These are phyloP conservation scores for Kazachstania sp. DNA, from an alignment of 1,139 yeast genomes.

Conservation along the genomic window DNA sequence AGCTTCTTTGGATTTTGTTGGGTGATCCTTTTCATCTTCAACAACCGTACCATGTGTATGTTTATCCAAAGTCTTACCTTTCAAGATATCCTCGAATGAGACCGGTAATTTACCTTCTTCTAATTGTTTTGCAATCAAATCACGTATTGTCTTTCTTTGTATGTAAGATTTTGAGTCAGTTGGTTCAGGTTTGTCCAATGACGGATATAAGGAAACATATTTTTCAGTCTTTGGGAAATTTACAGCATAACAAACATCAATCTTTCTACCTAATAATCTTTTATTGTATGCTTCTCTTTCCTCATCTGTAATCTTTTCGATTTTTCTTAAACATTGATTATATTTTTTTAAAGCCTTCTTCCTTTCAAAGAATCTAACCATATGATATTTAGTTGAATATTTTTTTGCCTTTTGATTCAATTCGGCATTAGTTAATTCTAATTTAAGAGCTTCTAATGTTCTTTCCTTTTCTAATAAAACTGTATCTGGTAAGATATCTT, in stretches of 20 bases:
- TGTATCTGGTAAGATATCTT: slow-evolving; percentile 62
- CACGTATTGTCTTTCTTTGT: slow-evolving; percentile 43
- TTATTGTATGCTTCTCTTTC: slow-evolving; percentile 39
- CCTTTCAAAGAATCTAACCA: slow-evolving; percentile 86
- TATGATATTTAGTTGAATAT: slow-evolving; percentile 74
- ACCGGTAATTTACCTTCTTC: slow-evolving; percentile 49
- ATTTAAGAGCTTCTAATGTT: slow-evolving; percentile 63
- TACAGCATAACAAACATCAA: slow-evolving; percentile 69
- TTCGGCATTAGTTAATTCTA: slow-evolving; percentile 54
- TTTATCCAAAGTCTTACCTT: slow-evolving; percentile 36
- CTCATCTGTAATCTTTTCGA: slow-evolving; percentile 22
- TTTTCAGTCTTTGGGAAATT: slow-evolving; percentile 74
- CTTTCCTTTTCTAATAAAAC: slow-evolving; percentile 77
- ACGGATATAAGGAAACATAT: slow-evolving; percentile 71
- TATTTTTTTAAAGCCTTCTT: slow-evolving; percentile 77
- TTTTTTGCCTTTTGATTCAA: slow-evolving; percentile 45
- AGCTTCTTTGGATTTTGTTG: slow-evolving; percentile 7
- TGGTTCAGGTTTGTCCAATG: slow-evolving; percentile 9
- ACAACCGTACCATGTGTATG: slow-evolving; percentile 20
- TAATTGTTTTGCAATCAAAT: slow-evolving; percentile 42
- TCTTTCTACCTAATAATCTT: slow-evolving; percentile 48
- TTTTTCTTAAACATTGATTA: slow-evolving; percentile 49
- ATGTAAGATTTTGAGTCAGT: slow-evolving; percentile 36
- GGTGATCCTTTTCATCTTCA: slow-evolving; percentile 9
- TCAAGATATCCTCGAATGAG: slow-evolving; percentile 47